Conservation (phyloP, 768 basidiomycete genomes). For the Suillus sp. region DNA sequence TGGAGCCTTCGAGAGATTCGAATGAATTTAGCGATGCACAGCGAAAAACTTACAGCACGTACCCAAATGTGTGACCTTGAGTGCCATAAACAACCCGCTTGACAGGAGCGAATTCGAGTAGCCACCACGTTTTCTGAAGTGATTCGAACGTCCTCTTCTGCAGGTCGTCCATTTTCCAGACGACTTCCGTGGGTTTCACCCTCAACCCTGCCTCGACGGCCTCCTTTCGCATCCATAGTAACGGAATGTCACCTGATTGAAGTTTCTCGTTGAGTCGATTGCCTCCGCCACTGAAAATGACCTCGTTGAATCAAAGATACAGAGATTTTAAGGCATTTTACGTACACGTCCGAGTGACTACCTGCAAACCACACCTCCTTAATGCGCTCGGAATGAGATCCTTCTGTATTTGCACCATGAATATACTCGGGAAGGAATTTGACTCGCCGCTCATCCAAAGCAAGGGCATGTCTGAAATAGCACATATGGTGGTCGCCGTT, state of each 20-base stretch:
- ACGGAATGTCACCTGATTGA: conserved; percentile 18
- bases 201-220: conserved; percentile 24
- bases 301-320: not conserved
- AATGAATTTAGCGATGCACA: not conserved
- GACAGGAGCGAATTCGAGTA: conserved; percentile 9
- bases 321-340: not conserved
- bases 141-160: conserved; percentile 15
- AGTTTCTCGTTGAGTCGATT: conserved; percentile 13
- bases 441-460: conserved; percentile 38
- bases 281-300: conserved; percentile 23
- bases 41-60: not conserved
- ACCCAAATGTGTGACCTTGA: conserved; percentile 7
- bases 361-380: conserved; percentile 39
- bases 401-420: conserved; percentile 14
- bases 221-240: conserved; percentile 32
- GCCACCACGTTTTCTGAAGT: conserved; percentile 1
- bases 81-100: conserved; percentile 14
- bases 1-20: conserved; percentile 1
- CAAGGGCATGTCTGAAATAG: conserved; percentile 38
- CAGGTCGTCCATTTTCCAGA: conserved; percentile 14
- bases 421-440: conserved; percentile 37
- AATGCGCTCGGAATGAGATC: conserved; percentile 17
- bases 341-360: conserved; percentile 37
- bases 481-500: conserved; percentile 28
- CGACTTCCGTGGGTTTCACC: conserved; percentile 13